Percentiles rank a stretch among this genome's conserved stretches.
These are phyloP conservation scores for Penicillium sp. DNA, from an alignment of 2,329 filamentous ascomycete species.

Conservation along the genomic window DNA sequence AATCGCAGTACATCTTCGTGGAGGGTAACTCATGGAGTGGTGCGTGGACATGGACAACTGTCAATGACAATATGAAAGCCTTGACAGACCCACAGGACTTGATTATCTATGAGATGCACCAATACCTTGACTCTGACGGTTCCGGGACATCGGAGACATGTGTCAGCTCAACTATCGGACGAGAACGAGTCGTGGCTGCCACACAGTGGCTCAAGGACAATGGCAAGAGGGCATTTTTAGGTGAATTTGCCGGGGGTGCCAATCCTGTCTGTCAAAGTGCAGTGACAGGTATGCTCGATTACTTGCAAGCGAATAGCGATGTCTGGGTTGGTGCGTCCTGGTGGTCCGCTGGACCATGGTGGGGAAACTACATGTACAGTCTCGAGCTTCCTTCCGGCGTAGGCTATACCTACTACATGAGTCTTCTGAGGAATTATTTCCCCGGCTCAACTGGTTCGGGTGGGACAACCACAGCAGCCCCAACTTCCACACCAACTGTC, in stretches of 20 bases:
- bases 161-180: constrained; percentile 52
- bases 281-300: constrained; percentile 50
- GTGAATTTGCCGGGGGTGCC: constrained; percentile 53
- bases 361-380: constrained; percentile 42
- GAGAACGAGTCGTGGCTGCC: constrained; percentile 45
- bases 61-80: constrained; percentile 43
- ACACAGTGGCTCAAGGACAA: constrained; percentile 53
- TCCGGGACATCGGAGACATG: constrained; percentile 53
- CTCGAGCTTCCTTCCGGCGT: constrained; percentile 31
- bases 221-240: constrained; percentile 55
- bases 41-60: constrained; percentile 50
- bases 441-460: neutral
- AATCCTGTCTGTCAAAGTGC: constrained; percentile 50
- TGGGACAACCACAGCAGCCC: neutral
- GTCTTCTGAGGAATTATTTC: constrained; percentile 18
- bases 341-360: constrained; percentile 61
- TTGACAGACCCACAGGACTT: constrained; percentile 54
- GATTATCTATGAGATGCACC: constrained; percentile 61
- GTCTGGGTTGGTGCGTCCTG: constrained; percentile 58
- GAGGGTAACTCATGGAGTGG: constrained; percentile 52
- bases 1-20: constrained; percentile 55
- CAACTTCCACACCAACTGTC: neutral
- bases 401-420: constrained; percentile 27
- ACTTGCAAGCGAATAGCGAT: constrained; percentile 55
- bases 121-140: constrained; percentile 58